Conservation (phyloP, 306 rosid genomes). For the Bauhinia variegata region DNA sequence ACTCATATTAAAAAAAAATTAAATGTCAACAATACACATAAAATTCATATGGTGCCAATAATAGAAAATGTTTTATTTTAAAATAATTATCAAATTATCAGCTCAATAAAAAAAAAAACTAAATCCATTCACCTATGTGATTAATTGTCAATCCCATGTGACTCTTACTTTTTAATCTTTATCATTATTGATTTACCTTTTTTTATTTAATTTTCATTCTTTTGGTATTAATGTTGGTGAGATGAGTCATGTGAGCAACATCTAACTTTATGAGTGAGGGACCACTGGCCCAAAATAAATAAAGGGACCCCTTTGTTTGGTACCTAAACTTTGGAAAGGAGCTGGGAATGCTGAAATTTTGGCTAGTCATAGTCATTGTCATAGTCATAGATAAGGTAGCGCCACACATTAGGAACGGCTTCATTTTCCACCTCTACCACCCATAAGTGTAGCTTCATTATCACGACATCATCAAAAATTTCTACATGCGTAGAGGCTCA, state of each 20-base stretch:
- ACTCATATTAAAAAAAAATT: too few relatives aligned
- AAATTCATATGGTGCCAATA: too few relatives aligned
- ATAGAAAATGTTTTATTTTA: too few relatives aligned
- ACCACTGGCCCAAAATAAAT: constrained; percentile 45
- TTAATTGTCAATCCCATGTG: too few relatives aligned
- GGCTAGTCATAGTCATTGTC: too few relatives aligned
- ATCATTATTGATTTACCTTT: constrained; percentile 13
- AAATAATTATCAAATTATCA: too few relatives aligned
- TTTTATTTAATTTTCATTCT: neutral
- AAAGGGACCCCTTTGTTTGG: constrained; percentile 21
- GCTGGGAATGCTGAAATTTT: constrained; percentile 29
- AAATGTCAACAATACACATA: too few relatives aligned
- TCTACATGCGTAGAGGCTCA: too few relatives aligned
- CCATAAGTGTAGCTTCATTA: neutral
- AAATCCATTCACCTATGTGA: too few relatives aligned
- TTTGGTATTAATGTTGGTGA: constrained; percentile 33
- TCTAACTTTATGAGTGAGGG: constrained; percentile 40
- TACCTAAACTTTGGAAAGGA: constrained; percentile 39
- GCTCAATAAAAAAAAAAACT: too few relatives aligned
- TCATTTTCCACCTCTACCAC: constrained; percentile 24
- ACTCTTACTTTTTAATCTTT: too few relatives aligned
- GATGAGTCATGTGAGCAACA: constrained; percentile 57
- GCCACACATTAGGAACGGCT: constrained; percentile 1
- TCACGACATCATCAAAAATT: too few relatives aligned
- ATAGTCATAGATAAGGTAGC: constrained; percentile 21